Conservation (phyloP, 495 filamentous ascomycete species). For the Penicillium lividum region DNA sequence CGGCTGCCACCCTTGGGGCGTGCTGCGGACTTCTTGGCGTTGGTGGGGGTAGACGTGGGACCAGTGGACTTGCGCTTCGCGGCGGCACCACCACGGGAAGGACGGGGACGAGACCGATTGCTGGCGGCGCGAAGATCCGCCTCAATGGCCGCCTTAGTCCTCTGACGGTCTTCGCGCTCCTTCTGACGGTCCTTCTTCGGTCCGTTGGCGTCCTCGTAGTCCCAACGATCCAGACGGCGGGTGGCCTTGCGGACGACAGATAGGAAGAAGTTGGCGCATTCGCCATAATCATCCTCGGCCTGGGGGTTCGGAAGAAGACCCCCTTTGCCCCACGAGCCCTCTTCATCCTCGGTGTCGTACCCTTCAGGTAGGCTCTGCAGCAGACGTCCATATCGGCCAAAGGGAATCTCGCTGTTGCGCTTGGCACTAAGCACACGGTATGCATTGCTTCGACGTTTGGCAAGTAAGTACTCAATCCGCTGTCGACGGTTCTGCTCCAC, state of each 20-base stretch:
- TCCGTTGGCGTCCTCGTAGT: constrained; percentile 53
- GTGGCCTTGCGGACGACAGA: constrained; percentile 68
- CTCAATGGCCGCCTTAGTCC: constrained; percentile 27
- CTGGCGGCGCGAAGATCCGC: constrained; percentile 26
- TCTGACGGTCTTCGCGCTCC: constrained; percentile 47
- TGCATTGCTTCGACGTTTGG: constrained; percentile 65
- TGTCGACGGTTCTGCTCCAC: constrained; percentile 86
- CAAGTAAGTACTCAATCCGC: constrained; percentile 83
- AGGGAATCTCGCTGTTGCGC: constrained; percentile 59
- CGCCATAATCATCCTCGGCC: constrained; percentile 75
- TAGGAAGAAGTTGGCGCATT: constrained; percentile 70
- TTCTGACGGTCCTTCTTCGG: constrained; percentile 45
- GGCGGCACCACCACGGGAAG: constrained; percentile 19
- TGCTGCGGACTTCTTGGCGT: constrained; percentile 28
- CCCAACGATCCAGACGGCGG: constrained; percentile 75
- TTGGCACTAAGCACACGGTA: constrained; percentile 60
- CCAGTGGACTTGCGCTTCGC: constrained; percentile 43
- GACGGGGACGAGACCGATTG: constrained; percentile 25
- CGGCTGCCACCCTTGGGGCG: constrained; percentile 37
- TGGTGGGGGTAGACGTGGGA: constrained; percentile 25
- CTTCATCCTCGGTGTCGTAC: constrained; percentile 82
- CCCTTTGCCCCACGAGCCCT: constrained; percentile 57
- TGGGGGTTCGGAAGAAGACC: constrained; percentile 67
- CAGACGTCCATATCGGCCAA: constrained; percentile 67
- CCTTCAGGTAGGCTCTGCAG: constrained; percentile 65